Evolutionary conservation across 805 yeast genomes (phyloP), one percentile per base, ranked within the genome.

Genomic region (Myxozyma kluyveri): DNA sequence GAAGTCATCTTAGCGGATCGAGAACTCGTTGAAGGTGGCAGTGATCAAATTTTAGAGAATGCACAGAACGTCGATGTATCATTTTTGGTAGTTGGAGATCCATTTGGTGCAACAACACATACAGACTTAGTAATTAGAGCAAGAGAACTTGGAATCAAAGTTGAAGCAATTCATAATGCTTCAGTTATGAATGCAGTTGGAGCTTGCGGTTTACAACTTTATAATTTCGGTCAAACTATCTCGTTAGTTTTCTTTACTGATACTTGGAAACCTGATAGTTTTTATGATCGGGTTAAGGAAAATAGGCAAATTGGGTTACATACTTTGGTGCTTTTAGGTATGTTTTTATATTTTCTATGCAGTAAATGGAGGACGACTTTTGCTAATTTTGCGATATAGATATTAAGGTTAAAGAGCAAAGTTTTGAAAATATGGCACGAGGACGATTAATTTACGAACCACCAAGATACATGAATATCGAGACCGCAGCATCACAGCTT

Each of bases 111-210:
- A 29, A 91, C 99, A 3, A 91, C 99, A 0, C 99, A 91, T 71
- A 88, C 97, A 0, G 99, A 93, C 72, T 76, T 91, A 57, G 88
- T 90, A 38, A 78, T 91, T 54, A 77, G 99, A 65, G 98, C 99
- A 40, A 80, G 95, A 61, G 96, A 86, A 69, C 75, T 83, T 54
- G 81, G 81, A 1, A 88, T 93, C 65, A 73, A 77, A 45, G 87
- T 86, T 40, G 95, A 87, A 65, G 78, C 86, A 36, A 81, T 91
- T 54, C 99, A 91, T 72, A 91, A 91, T 69, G 99, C 99, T 1
- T 86, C 96, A 17, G 93, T 91, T 10, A 89, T 93, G 96, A 91
- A 91, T 67, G 99, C 98, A 0, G 96, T 91, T 23, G 99, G 99
- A 18, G 95, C 97, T 1, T 89, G 97, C 73, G 99, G 99, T 21